Conservation (phyloP, 805 yeast species). For the Metschnikowia matae region DNA sequence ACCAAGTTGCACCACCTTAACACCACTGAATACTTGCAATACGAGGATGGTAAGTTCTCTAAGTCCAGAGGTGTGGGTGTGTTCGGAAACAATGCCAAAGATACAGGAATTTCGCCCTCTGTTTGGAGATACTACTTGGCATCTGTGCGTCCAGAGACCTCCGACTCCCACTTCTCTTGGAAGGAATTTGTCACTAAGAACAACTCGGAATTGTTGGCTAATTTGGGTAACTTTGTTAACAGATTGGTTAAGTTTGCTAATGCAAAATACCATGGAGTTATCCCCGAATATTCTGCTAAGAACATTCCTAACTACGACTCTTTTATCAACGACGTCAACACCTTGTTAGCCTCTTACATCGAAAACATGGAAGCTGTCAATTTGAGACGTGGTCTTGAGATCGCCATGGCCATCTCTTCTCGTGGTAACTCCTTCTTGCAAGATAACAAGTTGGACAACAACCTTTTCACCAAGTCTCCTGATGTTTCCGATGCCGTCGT, state of each 20-base stretch:
- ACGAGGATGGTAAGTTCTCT: conserved; percentile 97
- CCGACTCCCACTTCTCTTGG: conserved; percentile 98
- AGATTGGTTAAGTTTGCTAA: conserved; percentile 85
- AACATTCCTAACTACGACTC: conserved; percentile 45
- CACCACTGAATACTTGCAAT: conserved; percentile 95
- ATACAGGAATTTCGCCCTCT: conserved; percentile 83
- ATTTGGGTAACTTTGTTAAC: conserved; percentile 94
- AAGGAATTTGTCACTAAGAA: conserved; percentile 89
- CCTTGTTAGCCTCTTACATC: conserved; percentile 57
- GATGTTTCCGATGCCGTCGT: conserved; percentile 87
- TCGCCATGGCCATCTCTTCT: conserved; percentile 85
- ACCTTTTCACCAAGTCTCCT: conserved; percentile 70
- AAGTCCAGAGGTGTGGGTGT: conserved; percentile 98
- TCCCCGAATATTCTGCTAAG: conserved; percentile 60
- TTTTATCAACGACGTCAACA: conserved; percentile 55
- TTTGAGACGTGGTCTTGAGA: conserved; percentile 84
- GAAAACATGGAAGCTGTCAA: conserved; percentile 72
- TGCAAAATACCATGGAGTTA: conserved; percentile 88
- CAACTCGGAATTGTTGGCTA: conserved; percentile 90
- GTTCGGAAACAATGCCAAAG: conserved; percentile 95
- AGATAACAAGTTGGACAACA: conserved; percentile 91
- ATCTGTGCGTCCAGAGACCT: conserved; percentile 88
- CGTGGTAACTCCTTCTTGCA: conserved; percentile 95
- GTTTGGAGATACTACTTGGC: conserved; percentile 98
- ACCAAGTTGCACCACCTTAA: conserved; percentile 84